Conservation (phyloP, 805 yeast genomes). For the Sungouiozyma ichnusensis region DNA sequence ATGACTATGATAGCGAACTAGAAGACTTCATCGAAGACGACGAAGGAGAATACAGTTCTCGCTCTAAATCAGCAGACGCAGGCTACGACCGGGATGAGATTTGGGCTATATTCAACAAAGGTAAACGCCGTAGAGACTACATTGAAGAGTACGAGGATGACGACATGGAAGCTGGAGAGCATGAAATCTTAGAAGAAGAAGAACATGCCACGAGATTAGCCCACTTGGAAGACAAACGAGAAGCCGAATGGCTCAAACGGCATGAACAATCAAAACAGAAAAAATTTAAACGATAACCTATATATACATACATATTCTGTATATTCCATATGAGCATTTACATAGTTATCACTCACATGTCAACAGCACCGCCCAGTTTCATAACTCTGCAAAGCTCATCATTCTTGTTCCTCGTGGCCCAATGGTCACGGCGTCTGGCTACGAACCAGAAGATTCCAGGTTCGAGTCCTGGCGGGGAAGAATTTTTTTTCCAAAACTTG, state of each 20-base stretch:
- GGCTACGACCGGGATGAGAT: conserved; percentile 79
- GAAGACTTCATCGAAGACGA: conserved; percentile 30
- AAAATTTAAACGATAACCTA: neutral
- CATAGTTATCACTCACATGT: neutral
- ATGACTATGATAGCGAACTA: conserved; percentile 11
- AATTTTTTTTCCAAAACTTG: conserved; percentile 9
- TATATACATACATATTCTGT: neutral
- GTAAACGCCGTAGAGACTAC: conserved; percentile 40
- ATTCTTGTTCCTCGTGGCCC: conserved; percentile 60
- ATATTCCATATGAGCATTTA: neutral
- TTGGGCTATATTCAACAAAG: conserved; percentile 74
- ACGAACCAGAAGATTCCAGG: conserved; percentile 48
- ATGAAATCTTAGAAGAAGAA: conserved; percentile 80
- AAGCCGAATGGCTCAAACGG: conserved; percentile 48
- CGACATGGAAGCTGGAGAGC: conserved; percentile 93
- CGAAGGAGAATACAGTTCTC: conserved; percentile 30
- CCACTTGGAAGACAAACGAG: conserved; percentile 62
- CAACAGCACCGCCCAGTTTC: neutral
- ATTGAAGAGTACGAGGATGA: conserved; percentile 37
- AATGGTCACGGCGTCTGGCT: conserved; percentile 71
- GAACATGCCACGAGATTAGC: conserved; percentile 57
- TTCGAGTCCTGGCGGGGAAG: conserved; percentile 47
- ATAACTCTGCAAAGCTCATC: conserved; percentile 3
- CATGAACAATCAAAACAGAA: conserved; percentile 29
- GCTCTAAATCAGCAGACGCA: conserved; percentile 9